Base-by-base conservation (phyloP, 2,329 filamentous ascomycete genomes). In the Fusarium nanum region DNA sequence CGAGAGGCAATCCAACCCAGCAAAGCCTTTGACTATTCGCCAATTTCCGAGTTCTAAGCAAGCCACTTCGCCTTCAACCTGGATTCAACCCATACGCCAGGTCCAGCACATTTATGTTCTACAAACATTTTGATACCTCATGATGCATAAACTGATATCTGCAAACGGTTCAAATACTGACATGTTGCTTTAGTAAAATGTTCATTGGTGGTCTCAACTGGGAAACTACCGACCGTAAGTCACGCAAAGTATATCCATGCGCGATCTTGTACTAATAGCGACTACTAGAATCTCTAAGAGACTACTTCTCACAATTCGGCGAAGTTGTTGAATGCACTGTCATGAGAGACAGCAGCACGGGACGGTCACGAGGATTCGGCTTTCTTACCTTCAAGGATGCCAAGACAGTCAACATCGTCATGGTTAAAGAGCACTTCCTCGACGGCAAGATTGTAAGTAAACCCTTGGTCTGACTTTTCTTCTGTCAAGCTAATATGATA, bases 341-440 rank as follows among this genome's bases (percentile, higher is more conserved):
- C n/a, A 99, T 99, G 96, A 89, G 96, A 71, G 96, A 99, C 81
- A 94, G 94, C 67, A 92, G 93, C 52, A 97, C 94, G 12, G 96
- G 96, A 45, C 91, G 96, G 68, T 98, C 96, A 30, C 90, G 96
- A 81, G 96, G 96, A 25, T 99, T 99, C 76, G 96, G 96, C 30
- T 99, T 99, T 82, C 86, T 99, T 67, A 99, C 96, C 1, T 99
- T 99, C 86, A 97, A 93, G 79, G 96, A 99, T 77, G 92, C 96
- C 49, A 97, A 97, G 83, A 97, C 93, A 6, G 96, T 99, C 72
- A 99, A 99, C 79, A 97, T 94, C 73, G 96, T 99, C 70, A 99
- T 99, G 96, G 96, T 99, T 68, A 99, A 99, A 83, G 96, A 99
- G 79, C 96, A 99, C 80, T 97, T 95, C 75, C 87, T 99, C 23